Evolutionary conservation across 352 stramenopile genomes (phyloP).

Genomic region (Phytophthora colocasiae): DNA sequence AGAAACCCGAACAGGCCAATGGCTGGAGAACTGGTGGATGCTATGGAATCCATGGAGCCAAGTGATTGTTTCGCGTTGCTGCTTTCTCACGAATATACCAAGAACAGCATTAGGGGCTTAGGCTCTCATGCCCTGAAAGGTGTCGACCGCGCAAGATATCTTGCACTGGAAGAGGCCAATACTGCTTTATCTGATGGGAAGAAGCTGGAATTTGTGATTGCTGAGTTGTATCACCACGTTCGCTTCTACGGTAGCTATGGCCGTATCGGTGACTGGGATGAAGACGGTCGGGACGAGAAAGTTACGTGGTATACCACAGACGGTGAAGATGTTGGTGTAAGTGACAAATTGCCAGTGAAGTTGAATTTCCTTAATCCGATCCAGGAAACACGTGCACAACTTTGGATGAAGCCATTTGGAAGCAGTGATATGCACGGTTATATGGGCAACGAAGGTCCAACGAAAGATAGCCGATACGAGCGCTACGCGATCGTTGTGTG

Average conservation of each 20-base stretch:
- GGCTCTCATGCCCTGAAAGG: conserved; percentile 22
- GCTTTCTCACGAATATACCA: conserved; percentile 22
- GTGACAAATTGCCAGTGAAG: neutral
- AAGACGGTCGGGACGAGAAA: neutral
- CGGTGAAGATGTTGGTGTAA: neutral
- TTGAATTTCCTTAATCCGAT: conserved; percentile 33
- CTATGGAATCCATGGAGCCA: neutral
- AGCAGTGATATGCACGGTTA: conserved; percentile 20
- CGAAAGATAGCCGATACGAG: conserved; percentile 26
- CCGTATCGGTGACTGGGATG: neutral
- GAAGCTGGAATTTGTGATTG: neutral
- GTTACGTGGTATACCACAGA: neutral
- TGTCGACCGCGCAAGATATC: conserved; percentile 10
- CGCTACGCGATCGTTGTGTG: conserved; percentile 28
- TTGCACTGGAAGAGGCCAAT: conserved; percentile 2
- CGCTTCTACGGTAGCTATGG: neutral
- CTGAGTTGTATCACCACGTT: conserved; percentile 1
- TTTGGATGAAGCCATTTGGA: conserved; percentile 23
- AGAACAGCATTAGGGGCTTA: conserved; percentile 11
- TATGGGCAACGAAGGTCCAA: conserved; percentile 29
- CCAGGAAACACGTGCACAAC: conserved; percentile 12
- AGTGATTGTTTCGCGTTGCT: conserved; percentile 14
- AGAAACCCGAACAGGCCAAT: neutral
- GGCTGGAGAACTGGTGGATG: neutral
- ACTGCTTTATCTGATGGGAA: neutral